phyloP scores from a whole-genome alignment of 179 eudicot species.

The Silene noctiflora region DNA sequence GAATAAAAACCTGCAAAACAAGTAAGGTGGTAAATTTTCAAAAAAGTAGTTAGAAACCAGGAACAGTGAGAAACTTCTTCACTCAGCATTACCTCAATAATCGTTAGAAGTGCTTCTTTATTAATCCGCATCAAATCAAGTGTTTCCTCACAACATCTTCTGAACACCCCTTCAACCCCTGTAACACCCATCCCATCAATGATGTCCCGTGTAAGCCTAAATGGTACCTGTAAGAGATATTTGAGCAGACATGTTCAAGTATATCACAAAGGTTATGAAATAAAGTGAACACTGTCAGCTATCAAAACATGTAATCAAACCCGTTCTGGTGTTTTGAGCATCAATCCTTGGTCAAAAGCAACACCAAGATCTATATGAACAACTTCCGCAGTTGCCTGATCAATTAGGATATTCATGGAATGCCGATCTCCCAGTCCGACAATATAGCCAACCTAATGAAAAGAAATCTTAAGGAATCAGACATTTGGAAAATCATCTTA shows the following conservation, averaged over 20 bases:
- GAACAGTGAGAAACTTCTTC: background rate
- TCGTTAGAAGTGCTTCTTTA: conserved; percentile 93
- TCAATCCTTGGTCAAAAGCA: conserved; percentile 98
- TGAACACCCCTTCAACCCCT: conserved; percentile 94
- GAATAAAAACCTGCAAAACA: conserved; percentile 84
- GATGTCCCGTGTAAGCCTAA: conserved; percentile 86
- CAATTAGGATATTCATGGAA: conserved; percentile 84
- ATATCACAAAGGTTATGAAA: background rate
- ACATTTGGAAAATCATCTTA: background rate
- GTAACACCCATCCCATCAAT: conserved; percentile 98
- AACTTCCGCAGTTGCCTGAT: conserved; percentile 96
- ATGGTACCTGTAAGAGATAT: conserved; percentile 66
- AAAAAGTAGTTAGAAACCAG: background rate
- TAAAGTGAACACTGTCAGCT: background rate
- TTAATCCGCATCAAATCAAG: conserved; percentile 90
- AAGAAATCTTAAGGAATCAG: background rate
- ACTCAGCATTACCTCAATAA: conserved; percentile 62
- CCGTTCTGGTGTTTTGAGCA: conserved; percentile 99
- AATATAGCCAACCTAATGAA: conserved; percentile 82
- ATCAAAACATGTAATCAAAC: conserved; percentile 38
- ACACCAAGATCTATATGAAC: conserved; percentile 98
- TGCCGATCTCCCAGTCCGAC: conserved; percentile 99
- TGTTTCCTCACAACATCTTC: conserved; percentile 96
- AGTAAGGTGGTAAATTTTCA: conserved; percentile 12
- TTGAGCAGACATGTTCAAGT: background rate